These are phyloP conservation scores for Scheffersomyces segobiensis DNA, from an alignment of 1,139 yeast species.

Conservation along the genomic window DNA sequence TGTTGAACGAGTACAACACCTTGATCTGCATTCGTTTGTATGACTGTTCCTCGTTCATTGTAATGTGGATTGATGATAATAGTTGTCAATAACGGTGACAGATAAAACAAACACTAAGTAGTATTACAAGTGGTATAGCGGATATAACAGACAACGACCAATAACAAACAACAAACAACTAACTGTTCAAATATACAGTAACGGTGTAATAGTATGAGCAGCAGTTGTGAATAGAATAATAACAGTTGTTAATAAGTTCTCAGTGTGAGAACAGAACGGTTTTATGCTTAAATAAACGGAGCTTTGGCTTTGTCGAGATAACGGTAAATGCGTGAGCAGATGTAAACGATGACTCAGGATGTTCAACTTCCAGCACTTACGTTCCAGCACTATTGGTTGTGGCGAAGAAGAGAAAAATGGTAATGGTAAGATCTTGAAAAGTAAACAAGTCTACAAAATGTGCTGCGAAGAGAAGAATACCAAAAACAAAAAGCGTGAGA, in stretches of 20 bases:
- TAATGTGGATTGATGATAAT: not conserved
- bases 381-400: not conserved
- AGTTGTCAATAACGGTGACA: not conserved
- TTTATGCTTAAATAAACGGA: not conserved
- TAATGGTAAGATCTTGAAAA: not conserved
- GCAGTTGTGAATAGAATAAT: not conserved
- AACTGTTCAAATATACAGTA: not conserved
- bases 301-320: not conserved
- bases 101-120: conserved; percentile 1
- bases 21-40: conserved; percentile 52
- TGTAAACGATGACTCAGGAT: not conserved
- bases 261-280: not conserved
- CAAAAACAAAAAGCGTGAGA: not conserved
- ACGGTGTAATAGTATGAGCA: not conserved
- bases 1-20: conserved; percentile 62
- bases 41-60: conserved; percentile 19
- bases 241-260: no score
- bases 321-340: not conserved
- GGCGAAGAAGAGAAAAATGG: not conserved
- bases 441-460: not conserved
- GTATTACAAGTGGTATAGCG: not conserved
- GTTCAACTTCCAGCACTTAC: not conserved
- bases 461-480: not conserved
- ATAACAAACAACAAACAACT: not conserved
- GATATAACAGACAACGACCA: not conserved